Conservation (phyloP, 495 filamentous ascomycete species). For the Penicillium egyptiacum region DNA sequence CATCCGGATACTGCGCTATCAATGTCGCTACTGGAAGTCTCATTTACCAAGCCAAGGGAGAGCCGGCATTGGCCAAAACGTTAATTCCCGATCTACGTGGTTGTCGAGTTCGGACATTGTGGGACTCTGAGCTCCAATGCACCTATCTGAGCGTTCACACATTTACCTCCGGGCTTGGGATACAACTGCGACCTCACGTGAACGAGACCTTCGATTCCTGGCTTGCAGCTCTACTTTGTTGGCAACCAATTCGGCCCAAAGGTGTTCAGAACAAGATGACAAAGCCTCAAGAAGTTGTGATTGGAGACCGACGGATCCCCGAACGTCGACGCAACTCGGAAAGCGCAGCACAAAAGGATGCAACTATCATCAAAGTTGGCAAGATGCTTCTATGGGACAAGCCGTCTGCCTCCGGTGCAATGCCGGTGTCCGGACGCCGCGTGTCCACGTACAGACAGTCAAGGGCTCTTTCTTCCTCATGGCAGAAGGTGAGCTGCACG, state of each 20-base stretch:
- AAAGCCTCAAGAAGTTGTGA: conserved; percentile 57
- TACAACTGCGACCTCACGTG: conserved; percentile 73
- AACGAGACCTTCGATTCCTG: conserved; percentile 81
- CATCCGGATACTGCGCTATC: conserved; percentile 58
- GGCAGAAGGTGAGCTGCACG: conserved; percentile 89
- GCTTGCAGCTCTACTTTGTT: conserved; percentile 90
- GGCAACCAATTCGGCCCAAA: conserved; percentile 84
- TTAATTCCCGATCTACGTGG: conserved; percentile 81
- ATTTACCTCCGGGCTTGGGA: conserved; percentile 63
- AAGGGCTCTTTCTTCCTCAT: conserved; percentile 58
- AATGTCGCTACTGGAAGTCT: conserved; percentile 57
- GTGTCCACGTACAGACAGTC: conserved; percentile 57
- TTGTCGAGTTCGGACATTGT: conserved; percentile 73
- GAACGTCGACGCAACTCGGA: conserved; percentile 63
- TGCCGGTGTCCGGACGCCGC: conserved; percentile 41
- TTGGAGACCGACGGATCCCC: conserved; percentile 50
- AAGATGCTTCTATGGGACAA: conserved; percentile 89
- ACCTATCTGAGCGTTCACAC: conserved; percentile 82
- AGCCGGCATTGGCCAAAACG: conserved; percentile 56
- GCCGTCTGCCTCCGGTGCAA: conserved; percentile 44
- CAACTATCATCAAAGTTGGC: conserved; percentile 94
- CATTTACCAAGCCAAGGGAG: conserved; percentile 58
- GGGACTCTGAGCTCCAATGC: conserved; percentile 59
- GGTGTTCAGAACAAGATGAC: conserved; percentile 72
- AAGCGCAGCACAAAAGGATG: conserved; percentile 64